Evolutionary conservation across 805 yeast genomes (phyloP), one percentile per base, ranked within the genome.

Genomic region (Teunomyces kruisii): DNA sequence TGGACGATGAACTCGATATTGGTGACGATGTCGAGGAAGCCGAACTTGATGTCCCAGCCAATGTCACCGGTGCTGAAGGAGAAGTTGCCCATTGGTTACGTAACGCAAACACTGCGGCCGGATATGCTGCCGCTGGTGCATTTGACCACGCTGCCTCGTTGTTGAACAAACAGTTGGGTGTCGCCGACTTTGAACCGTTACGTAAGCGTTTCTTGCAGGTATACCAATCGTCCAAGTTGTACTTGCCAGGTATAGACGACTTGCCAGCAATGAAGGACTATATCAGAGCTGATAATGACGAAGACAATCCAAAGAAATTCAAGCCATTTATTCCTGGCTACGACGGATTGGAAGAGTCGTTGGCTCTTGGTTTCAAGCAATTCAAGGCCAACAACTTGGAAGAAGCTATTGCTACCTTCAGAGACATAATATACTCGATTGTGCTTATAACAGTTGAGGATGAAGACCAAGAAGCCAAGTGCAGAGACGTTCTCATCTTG

Each of bases 111-210:
- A 79, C 91, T 45, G 89, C 97, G 4, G 97, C 96, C 26, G 89
- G 88, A 22, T 88, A 89, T 56, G 90, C 86, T 58, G 97, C 99
- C 2, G 90, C 97, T 2, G 99, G 99, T 56, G 87, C 95, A 4
- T 92, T 92, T 62, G 97, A 90, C 54, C 86, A 92, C 43, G 99
- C 98, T 31, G 94, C 97, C 32, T 95, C 90, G 58, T 79, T 95
- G 61, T 78, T 94, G 57, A 83, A 85, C 72, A 86, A 92, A 59
- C 99, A 95, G 67, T 75, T 84, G 37, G 99, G 97, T 56, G 80
- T 88, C 42, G 84, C 80, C 22, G 76, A 88, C 55, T 92, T 95
- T 62, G 96, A 84, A 58, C 98, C 98, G 10, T 77, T 94, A 56
- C 83, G 92, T 68, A 62, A 75, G 24, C 78, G 96, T 49, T 94